Conservation (phyloP, 2,329 filamentous ascomycete genomes). For the Colletotrichum spinosum region DNA sequence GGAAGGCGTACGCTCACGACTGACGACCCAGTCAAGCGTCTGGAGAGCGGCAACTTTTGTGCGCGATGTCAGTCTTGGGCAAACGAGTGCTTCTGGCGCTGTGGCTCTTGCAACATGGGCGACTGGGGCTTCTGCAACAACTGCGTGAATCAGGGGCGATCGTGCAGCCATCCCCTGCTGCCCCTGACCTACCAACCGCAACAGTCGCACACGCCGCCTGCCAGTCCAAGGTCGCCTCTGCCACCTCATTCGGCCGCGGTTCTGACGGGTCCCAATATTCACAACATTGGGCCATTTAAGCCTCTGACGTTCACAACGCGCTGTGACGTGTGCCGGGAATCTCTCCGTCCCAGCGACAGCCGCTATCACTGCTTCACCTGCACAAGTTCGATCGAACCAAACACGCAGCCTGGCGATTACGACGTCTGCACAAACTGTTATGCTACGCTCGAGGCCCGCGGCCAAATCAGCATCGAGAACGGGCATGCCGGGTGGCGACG, state of each 20-base stretch:
- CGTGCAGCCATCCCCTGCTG: constrained; percentile 84
- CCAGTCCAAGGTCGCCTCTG: constrained; percentile 56
- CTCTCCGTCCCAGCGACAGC: constrained; percentile 75
- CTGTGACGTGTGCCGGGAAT: constrained; percentile 82
- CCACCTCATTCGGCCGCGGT: constrained; percentile 59
- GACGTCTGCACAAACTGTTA: constrained; percentile 89
- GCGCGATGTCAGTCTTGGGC: constrained; percentile 78
- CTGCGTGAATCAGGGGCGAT: constrained; percentile 85
- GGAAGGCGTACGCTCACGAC: constrained; percentile 69
- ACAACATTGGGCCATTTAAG: constrained; percentile 68
- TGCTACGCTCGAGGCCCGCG: constrained; percentile 69
- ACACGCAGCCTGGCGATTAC: constrained; percentile 77
- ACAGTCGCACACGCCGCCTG: constrained; percentile 49
- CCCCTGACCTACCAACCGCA: constrained; percentile 74
- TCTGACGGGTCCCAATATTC: constrained; percentile 58
- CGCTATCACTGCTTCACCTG: constrained; percentile 87
- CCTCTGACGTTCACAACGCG: constrained; percentile 78
- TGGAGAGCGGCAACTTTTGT: constrained; percentile 88
- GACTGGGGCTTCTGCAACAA: constrained; percentile 95
- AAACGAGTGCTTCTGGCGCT: constrained; percentile 92
- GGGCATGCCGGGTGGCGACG: constrained; percentile 85
- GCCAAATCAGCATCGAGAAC: constrained; percentile 78
- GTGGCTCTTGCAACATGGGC: constrained; percentile 86
- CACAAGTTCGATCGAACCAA: constrained; percentile 61
- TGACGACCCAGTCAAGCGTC: constrained; percentile 74